Base-by-base conservation (phyloP, 2,329 filamentous ascomycete genomes). In the Phaeosphaeria sp. region DNA sequence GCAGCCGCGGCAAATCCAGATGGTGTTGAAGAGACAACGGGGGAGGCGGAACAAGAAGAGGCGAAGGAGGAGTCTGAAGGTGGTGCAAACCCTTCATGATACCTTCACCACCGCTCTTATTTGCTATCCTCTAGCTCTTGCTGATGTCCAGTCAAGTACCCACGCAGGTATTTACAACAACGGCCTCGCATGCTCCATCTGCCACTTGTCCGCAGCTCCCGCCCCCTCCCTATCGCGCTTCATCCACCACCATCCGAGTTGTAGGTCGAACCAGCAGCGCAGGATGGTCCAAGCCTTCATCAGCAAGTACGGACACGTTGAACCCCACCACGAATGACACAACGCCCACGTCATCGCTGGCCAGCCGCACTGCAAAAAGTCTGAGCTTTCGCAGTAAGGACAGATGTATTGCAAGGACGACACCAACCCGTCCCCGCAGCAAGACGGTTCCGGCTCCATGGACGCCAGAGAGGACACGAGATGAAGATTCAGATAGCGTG, bases 11-110 rank as follows among this genome's bases (percentile, higher is more conserved):
- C 62, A 6, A 66, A 67, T n/a, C 69, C 68, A 17, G 65, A 57
- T n/a, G 52, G 63, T 10, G 54, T 58, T 13, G 65, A 61, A n/a
- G 65, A 68, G 25, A 55, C 56, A 43, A 41, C 62, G 46, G 58
- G 50, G 27, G 54, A 46, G 18, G 20, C 30, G 6, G 30, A 63
- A 17, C 27, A 64, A 51, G 68, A 68, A 33, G 72, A 75, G 44
- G 66, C 65, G 41, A 72, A 72, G 59, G 73, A 71, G 50, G 72
- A 68, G 49, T 62, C 69, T 67, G 74, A 75, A 73, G 72, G 69
- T 72, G 73, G 69, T 69, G 66, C 67, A 48, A 64, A 66, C 52
- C 69, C 73, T 64, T 66, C 73, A 60, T 77, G 65, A 72, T 59
- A 63, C 52, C 65, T 49, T 58, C 44, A 39, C 55, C 56, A 62